phyloP scores from a whole-genome alignment of 2,329 filamentous ascomycete genomes.

The Paraphoma sp. region DNA sequence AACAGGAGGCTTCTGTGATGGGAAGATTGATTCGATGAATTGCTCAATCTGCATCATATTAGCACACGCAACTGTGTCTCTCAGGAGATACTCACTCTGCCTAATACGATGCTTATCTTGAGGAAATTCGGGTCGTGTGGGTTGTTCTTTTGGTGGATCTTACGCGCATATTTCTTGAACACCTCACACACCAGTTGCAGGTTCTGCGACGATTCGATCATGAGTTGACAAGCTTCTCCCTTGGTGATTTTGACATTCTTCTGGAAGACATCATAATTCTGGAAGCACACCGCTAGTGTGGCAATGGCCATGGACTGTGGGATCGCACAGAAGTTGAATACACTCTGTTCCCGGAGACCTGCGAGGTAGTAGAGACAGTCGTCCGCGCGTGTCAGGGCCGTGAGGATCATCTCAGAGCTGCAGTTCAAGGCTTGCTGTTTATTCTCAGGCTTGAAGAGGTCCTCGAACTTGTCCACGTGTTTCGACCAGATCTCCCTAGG shows the following conservation, averaged over 20 bases:
- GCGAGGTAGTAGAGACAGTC: slow-evolving; percentile 99
- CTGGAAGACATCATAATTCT: slow-evolving; percentile 85
- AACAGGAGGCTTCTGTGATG: slow-evolving; percentile 74
- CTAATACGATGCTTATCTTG: slow-evolving; percentile 88
- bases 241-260: slow-evolving; percentile 96
- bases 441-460: slow-evolving; percentile 85
- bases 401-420: slow-evolving; percentile 92
- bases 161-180: slow-evolving; percentile 78
- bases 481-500: slow-evolving; percentile 97
- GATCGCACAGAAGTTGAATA: slow-evolving; percentile 99
- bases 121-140: slow-evolving; percentile 91
- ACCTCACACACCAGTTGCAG: slow-evolving; percentile 79
- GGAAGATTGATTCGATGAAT: slow-evolving; percentile 94
- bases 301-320: slow-evolving; percentile 98
- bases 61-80: neutral
- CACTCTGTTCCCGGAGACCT: slow-evolving; percentile 90
- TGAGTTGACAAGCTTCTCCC: slow-evolving; percentile 87
- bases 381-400: slow-evolving; percentile 83
- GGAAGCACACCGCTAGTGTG: slow-evolving; percentile 89
- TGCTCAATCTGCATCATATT: slow-evolving; percentile 75
- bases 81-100: slow-evolving; percentile 66
- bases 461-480: slow-evolving; percentile 87
- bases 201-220: slow-evolving; percentile 93
- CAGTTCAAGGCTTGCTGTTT: slow-evolving; percentile 80
- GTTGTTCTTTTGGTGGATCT: slow-evolving; percentile 92